Evolutionary conservation across 345 rosid species (phyloP), one percentile per base, ranked within the genome.

Genomic region (Mallotus nudiflorus): DNA sequence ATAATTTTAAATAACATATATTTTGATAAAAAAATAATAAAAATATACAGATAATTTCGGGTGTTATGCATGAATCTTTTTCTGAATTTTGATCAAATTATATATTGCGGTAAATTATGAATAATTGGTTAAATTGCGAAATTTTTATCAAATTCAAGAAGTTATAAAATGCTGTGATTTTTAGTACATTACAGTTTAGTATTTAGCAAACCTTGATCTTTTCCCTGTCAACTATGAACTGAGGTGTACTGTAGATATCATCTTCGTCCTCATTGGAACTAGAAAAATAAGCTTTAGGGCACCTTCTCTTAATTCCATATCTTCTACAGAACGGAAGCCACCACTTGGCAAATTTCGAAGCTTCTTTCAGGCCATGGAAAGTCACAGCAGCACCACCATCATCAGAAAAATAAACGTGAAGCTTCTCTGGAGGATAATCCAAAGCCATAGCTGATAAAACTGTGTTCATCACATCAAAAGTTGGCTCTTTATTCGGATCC

Each of bases 251-350:
- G 19, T 44, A 28, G n/a, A 12, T 24, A 67, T 15, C 11, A 13
- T 37, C 48, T 6, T 49, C 48, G 0, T 20, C 40, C 10, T 71
- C 81, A 49, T 62, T 70, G 15, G 78, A 65, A 9, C 37, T 48
- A 13, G 75, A 71, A 54, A 82, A 81, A 39, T 67, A 82, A 48
- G 68, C 82, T 51, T 77, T 70, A 0, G 85, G 86, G 35, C 82
- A 72, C n/a, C 62, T 51, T 19, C 59, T 52, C 73, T 60, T 44
- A 56, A 74, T 39, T 37, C 45, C 71, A 48, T 40, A 65, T 68
- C 15, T 82, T 75, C 53, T 75, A 48, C 90, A 84, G 66, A 84
- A 86, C 15, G 88, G 86, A 35, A 84, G 66, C 90, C 90, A 86
- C 10, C 9, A 27, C 62, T 61, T 77, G 0, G 86, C 85, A 49